Evolutionary conservation across 768 basidiomycete species (phyloP).

Genomic region (Austroboletus eburneus): DNA sequence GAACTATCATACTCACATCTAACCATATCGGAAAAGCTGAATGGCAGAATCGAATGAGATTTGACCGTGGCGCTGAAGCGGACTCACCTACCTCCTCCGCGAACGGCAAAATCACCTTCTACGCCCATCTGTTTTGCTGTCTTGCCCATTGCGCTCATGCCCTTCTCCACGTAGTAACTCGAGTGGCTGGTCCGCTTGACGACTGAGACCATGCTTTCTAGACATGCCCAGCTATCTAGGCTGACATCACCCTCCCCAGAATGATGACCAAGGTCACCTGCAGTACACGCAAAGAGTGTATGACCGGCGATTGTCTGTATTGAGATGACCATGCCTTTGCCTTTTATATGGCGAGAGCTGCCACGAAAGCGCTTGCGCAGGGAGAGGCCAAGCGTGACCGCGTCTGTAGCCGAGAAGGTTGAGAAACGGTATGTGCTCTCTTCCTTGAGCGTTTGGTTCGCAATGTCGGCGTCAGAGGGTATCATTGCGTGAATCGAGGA

Average conservation of each 20-base stretch:
- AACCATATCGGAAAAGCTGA: constrained; percentile 84
- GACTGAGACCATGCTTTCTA: constrained; percentile 78
- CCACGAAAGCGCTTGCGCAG: constrained; percentile 80
- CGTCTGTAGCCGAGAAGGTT: constrained; percentile 72
- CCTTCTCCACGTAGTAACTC: constrained; percentile 83
- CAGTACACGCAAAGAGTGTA: constrained; percentile 76
- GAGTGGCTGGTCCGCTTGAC: constrained; percentile 80
- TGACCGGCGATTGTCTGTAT: constrained; percentile 79
- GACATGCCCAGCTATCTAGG: constrained; percentile 72
- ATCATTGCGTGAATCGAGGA: constrained; percentile 57
- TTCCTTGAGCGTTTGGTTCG: constrained; percentile 65
- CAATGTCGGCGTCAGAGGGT: constrained; percentile 69
- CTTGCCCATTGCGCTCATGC: constrained; percentile 81
- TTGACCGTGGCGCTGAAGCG: background rate
- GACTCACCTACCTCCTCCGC: constrained; percentile 67
- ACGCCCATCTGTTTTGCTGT: constrained; percentile 68
- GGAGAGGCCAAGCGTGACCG: constrained; percentile 75
- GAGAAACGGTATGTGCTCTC: constrained; percentile 68
- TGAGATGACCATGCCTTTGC: constrained; percentile 77
- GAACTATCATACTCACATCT: constrained; percentile 43
- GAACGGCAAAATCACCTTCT: constrained; percentile 58
- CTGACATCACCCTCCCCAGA: constrained; percentile 72
- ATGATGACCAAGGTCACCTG: constrained; percentile 69
- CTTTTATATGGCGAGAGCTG: constrained; percentile 64
- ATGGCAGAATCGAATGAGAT: constrained; percentile 6